Base-by-base conservation (phyloP, 805 yeast genomes). In the Saturnispora mendoncae region DNA sequence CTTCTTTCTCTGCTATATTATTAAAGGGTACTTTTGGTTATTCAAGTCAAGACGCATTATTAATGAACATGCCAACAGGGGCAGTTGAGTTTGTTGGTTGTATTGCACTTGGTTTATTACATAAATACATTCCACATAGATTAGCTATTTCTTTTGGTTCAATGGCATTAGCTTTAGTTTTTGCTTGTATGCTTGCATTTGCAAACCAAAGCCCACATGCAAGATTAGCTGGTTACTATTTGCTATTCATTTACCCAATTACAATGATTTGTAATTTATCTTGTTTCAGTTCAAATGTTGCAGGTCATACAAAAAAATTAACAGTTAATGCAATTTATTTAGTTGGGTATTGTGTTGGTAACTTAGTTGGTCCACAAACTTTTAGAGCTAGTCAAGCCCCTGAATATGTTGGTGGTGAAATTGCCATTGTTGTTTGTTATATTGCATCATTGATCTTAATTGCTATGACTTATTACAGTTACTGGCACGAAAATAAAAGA, bases 1-100 rank as follows among this genome's bases (percentile, higher is more conserved):
- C 76, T 17, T 71, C 66, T 51, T 74, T 74, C 47, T 68, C 69
- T n/a, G 70, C 65, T 44, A 57, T 64, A 9, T 48, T 66, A 14
- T 36, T 46, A 14, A 20, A 36, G 5, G 26, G 10, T 17, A 28
- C 45, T 15, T 49, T 54, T 28, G 45, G 45, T 10, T 48, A 49
- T 28, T 45, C 52, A 1, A 39, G 47, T 14, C 38, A 30, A 13
- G n/a, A 42, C 6, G 21, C 53, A 9, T 39, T 50, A 10, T 30
- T 50, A 12, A 37, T 47, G 42, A 47, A 46, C 17, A 45, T 46
- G 46, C 50, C 48, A 9, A 44, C 52, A 15, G 58, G 58, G 32
- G 46, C 37, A 38, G 49, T 41, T 33, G 55, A 39, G 18, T 39
- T 49, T 24, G 36, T 54, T 21, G 34, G 36, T 12, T 31, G 34